Conservation (phyloP, 352 stramenopile species). For the Hyphochytrium catenoides region DNA sequence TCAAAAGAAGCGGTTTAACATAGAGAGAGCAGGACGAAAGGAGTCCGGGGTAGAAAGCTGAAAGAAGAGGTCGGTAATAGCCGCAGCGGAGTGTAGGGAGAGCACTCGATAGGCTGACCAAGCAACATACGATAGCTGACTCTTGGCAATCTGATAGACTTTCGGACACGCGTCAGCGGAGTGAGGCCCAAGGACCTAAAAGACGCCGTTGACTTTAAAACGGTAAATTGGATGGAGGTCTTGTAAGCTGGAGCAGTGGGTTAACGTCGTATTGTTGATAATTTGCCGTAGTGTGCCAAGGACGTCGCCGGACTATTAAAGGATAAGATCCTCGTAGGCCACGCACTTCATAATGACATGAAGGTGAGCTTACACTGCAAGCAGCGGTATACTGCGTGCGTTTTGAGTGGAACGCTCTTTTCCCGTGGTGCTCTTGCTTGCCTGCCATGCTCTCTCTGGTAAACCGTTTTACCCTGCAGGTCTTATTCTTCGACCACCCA, state of each 20-base stretch:
- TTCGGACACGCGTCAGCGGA: conserved; percentile 54
- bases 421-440: too few species aligned
- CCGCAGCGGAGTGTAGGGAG: too few species aligned
- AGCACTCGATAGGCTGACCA: too few species aligned
- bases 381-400: neutral
- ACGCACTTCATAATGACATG: conserved; percentile 60
- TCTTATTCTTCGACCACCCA: conserved; percentile 50
- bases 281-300: conserved; percentile 26
- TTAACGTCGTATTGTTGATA: conserved; percentile 1
- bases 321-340: conserved; percentile 50
- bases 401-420: too few species aligned
- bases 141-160: conserved; percentile 15
- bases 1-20: too few species aligned
- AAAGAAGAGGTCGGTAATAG: too few species aligned
- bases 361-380: conserved; percentile 11
- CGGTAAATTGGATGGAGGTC: conserved; percentile 8
- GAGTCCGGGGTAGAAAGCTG: too few species aligned
- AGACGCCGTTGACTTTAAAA: conserved; percentile 38
- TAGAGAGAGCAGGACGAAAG: too few species aligned
- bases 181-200: conserved; percentile 36
- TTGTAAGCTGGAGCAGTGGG: neutral
- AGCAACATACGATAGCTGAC: neutral
- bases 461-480: too few species aligned
- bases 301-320: conserved; percentile 48
- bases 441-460: too few species aligned